These are phyloP conservation scores for Aspergillus ruber DNA, from an alignment of 2,329 filamentous ascomycete genomes.

Conservation along the genomic window DNA sequence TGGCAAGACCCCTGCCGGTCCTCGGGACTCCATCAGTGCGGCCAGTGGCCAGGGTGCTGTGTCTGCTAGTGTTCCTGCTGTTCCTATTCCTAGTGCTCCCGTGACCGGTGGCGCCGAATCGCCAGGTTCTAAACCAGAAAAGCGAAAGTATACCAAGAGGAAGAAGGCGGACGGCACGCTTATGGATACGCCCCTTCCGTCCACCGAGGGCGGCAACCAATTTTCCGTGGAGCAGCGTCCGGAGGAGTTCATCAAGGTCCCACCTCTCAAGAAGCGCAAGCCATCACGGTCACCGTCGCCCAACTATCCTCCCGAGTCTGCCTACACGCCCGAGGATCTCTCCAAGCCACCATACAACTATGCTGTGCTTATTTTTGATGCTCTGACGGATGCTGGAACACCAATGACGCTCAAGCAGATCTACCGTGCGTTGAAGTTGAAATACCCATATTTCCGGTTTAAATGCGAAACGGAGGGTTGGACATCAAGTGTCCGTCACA, in stretches of 20 bases:
- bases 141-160: constrained; percentile 44
- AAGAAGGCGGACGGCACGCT: constrained; percentile 37
- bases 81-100: constrained; percentile 20
- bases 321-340: constrained; percentile 57
- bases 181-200: constrained; percentile 38
- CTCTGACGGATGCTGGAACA: constrained; percentile 50
- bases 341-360: constrained; percentile 58
- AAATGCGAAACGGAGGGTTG: constrained; percentile 59
- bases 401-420: constrained; percentile 61
- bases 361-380: constrained; percentile 58
- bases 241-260: constrained; percentile 38
- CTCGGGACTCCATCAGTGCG: constrained; percentile 16
- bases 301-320: constrained; percentile 52
- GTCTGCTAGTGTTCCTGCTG: background rate
- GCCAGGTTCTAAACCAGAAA: constrained; percentile 37
- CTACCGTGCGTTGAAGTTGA: constrained; percentile 57
- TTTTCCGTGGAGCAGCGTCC: constrained; percentile 30
- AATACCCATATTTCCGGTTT: constrained; percentile 57
- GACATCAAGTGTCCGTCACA: constrained; percentile 62
- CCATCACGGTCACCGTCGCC: constrained; percentile 55
- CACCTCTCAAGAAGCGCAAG: constrained; percentile 46
- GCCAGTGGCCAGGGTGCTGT: background rate
- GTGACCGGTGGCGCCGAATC: constrained; percentile 27
- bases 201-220: constrained; percentile 35
- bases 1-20: constrained; percentile 27